These are phyloP conservation scores for Domatiomyces globalis DNA, from an alignment of 2,329 filamentous ascomycete genomes.

Conservation along the genomic window DNA sequence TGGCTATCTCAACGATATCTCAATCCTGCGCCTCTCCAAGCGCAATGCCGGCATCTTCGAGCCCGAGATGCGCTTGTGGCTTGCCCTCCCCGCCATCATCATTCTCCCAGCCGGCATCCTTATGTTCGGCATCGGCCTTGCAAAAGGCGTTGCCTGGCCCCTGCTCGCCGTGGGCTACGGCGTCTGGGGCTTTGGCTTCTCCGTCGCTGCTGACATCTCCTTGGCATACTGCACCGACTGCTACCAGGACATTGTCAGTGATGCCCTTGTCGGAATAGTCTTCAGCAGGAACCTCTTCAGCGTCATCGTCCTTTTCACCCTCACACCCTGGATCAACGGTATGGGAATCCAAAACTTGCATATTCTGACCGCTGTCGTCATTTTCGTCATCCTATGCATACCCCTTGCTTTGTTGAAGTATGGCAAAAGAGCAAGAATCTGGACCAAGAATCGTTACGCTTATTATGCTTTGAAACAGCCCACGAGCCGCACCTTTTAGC, in stretches of 20 bases:
- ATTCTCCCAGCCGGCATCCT: conserved; percentile 25
- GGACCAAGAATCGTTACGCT: conserved; percentile 22
- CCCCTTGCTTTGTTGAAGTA: conserved; percentile 20
- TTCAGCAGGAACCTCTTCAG: conserved; percentile 31
- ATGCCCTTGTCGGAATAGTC: not conserved
- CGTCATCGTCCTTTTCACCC: conserved; percentile 33
- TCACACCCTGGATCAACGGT: conserved; percentile 28
- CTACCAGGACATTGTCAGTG: conserved; percentile 18
- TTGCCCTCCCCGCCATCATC: conserved; percentile 7
- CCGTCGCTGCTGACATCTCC: conserved; percentile 15
- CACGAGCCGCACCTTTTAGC: not conserved
- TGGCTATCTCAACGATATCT: conserved; percentile 27
- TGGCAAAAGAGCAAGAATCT: conserved; percentile 24
- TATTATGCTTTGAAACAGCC: not conserved
- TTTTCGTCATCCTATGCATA: conserved; percentile 21
- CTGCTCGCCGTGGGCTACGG: conserved; percentile 20
- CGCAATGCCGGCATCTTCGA: conserved; percentile 35
- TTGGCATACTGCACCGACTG: conserved; percentile 21
- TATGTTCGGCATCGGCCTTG: conserved; percentile 27
- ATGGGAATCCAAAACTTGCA: conserved; percentile 29
- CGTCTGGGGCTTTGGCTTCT: conserved; percentile 24
- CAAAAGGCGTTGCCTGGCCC: conserved; percentile 22
- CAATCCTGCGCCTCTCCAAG: conserved; percentile 27
- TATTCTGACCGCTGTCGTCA: conserved; percentile 26
- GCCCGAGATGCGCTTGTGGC: conserved; percentile 36